Base-by-base conservation (phyloP, 225 moss, liverwort and hornwort species). In the Polytrichum commune region DNA sequence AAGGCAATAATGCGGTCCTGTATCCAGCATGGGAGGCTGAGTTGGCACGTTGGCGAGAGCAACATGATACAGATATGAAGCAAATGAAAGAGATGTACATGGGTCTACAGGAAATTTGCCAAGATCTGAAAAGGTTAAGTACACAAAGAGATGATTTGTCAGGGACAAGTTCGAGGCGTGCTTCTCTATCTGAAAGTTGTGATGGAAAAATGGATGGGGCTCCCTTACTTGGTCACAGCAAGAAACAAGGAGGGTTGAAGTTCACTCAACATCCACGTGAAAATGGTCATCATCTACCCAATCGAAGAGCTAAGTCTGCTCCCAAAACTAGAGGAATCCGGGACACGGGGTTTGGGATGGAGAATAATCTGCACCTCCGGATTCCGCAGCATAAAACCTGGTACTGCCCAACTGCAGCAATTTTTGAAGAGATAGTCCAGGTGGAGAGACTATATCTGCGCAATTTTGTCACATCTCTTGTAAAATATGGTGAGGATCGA, bases 341-440 rank as follows among this genome's bases (percentile, higher is more conserved):
- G 82, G 85, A 86, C 65, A 85, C 76, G 10, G 79, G 85, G 33
- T 65, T 82, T 33, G 79, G 72, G 22, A 82, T 82, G 66, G 82
- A 86, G 66, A 86, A 80, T 67, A 73, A 75, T 67, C 79, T 82
- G 75, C 82, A 82, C 65, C 74, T 75, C 54, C 79, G 79, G 69
- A 82, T 78, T 63, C 86, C 83, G 0, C 72, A 76, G 32, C 78
- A 76, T 7, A 69, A 73, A 53, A 64, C 78, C 32, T 81, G 86
- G 86, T 83, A 69, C 58, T 87, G 86, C 58, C 83, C 86, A 71
- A 87, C 83, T 2, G 81, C 81, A 55, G 78, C 83, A 26, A 76
- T 83, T 23, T 87, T 87, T 74, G 86, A 87, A 79, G 86, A 87
- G 65, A 87, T 87, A 57, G 69, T 87, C 23, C 86, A 87, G 78